Percentiles rank a stretch among this genome's conserved stretches.
Evolutionary conservation across 352 stramenopile species (phyloP).

Genomic region (Globisporangium parvum): DNA sequence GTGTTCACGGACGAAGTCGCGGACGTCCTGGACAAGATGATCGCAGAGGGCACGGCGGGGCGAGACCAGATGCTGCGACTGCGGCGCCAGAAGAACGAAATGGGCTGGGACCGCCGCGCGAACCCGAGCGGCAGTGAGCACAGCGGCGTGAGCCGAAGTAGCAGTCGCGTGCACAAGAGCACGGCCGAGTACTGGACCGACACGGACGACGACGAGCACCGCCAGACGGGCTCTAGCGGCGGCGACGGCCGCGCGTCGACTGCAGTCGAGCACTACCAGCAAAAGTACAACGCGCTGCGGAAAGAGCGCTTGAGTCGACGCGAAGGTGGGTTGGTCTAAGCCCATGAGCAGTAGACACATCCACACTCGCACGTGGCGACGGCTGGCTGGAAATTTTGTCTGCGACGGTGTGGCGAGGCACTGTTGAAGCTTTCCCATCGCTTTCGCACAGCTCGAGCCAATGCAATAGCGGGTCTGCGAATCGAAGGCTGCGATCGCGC

Average conservation of each 20-base stretch:
- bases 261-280: constrained; percentile 40
- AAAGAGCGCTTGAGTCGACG: constrained; percentile 45
- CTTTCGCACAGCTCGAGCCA: constrained; percentile 3
- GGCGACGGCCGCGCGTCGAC: constrained; percentile 18
- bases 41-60: constrained; percentile 62
- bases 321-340: constrained; percentile 51
- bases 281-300: constrained; percentile 41
- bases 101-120: constrained; percentile 49
- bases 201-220: constrained; percentile 40
- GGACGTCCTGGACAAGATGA: constrained; percentile 76
- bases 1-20: constrained; percentile 64
- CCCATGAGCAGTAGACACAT: too few relatives aligned
- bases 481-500: too few relatives aligned
- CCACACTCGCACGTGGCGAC: too few relatives aligned
- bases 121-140: constrained; percentile 13
- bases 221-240: constrained; percentile 25
- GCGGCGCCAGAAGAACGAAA: constrained; percentile 54
- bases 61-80: constrained; percentile 64
- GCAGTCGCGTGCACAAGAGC: constrained; percentile 23
- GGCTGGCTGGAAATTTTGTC: too few relatives aligned
- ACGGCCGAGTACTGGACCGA: constrained; percentile 38
- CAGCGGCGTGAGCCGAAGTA: constrained; percentile 11
- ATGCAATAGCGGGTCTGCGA: not conserved
- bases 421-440: too few relatives aligned
- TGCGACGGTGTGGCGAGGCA: too few relatives aligned